phyloP scores from a whole-genome alignment of 257 asterid genomes.

The Capsicum baccatum region DNA sequence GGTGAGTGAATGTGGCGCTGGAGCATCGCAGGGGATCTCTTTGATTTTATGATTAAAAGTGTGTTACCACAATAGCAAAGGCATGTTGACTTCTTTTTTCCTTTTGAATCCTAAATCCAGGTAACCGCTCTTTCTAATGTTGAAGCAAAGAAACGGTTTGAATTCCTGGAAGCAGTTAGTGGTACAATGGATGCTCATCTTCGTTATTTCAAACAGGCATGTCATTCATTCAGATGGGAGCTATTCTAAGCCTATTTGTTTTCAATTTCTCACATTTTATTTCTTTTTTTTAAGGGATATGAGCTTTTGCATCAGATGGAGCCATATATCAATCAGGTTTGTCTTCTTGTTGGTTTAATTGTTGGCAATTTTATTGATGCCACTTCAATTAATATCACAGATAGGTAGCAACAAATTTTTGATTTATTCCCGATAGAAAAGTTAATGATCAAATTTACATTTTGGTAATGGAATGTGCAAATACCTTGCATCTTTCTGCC shows the following conservation, averaged over 20 bases:
- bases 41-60: slow-evolving; percentile 10
- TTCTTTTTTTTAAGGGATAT: slow-evolving; percentile 74
- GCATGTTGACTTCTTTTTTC: neutral
- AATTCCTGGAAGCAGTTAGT: slow-evolving; percentile 96
- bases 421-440: neutral
- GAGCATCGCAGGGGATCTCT: neutral
- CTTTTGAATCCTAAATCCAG: slow-evolving; percentile 49
- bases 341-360: slow-evolving; percentile 36
- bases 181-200: slow-evolving; percentile 99
- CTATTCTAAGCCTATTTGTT: slow-evolving; percentile 24
- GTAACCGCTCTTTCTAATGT: slow-evolving; percentile 88
- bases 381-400: slow-evolving; percentile 4
- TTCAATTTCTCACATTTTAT: slow-evolving; percentile 34
- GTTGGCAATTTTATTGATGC: slow-evolving; percentile 31
- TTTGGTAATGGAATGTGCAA: neutral
- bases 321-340: slow-evolving; percentile 96
- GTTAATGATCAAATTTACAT: slow-evolving; percentile 18
- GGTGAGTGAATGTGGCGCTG: slow-evolving; percentile 49
- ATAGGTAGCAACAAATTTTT: neutral
- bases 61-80: slow-evolving; percentile 24
- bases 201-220: slow-evolving; percentile 97
- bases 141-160: slow-evolving; percentile 97
- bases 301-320: slow-evolving; percentile 99
- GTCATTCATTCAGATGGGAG: slow-evolving; percentile 18
- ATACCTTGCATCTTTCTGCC: slow-evolving; percentile 5